Conservation (phyloP, 106 monocot species). For the Allium fistulosum region DNA sequence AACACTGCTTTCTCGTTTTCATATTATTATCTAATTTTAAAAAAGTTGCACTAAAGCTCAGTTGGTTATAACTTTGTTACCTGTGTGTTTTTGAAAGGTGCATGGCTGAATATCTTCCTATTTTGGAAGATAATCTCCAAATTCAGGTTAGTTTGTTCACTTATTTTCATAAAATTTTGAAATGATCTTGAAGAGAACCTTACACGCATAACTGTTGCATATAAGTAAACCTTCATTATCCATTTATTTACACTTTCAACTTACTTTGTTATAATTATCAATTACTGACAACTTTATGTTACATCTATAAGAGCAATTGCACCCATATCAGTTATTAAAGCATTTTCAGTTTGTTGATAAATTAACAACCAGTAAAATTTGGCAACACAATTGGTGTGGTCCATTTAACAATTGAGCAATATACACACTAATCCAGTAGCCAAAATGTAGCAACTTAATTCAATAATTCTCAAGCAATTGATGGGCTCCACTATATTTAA, state of each 20-base stretch:
- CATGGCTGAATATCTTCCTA: constrained; percentile 84
- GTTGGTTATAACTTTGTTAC: constrained; percentile 8
- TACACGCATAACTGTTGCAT: background rate
- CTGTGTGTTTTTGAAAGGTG: constrained; percentile 40
- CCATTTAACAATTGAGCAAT: background rate
- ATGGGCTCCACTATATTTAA: too few relatives aligned
- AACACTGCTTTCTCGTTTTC: background rate
- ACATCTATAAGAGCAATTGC: background rate
- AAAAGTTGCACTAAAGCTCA: background rate
- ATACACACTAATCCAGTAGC: background rate
- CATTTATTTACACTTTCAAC: too few relatives aligned
- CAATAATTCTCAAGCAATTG: too few relatives aligned
- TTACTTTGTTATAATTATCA: background rate
- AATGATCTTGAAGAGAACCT: background rate
- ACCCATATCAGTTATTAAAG: too few relatives aligned
- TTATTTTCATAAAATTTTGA: background rate
- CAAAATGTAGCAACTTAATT: too few relatives aligned
- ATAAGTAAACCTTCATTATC: too few relatives aligned
- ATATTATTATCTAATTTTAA: background rate
- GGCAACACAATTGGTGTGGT: too few relatives aligned
- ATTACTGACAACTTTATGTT: background rate
- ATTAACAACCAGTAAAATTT: too few relatives aligned
- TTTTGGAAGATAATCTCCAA: constrained; percentile 63
- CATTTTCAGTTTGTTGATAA: too few relatives aligned
- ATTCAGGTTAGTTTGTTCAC: constrained; percentile 41